These are phyloP conservation scores for Oidium heveae DNA, from an alignment of 2,329 filamentous ascomycete genomes.

Conservation along the genomic window DNA sequence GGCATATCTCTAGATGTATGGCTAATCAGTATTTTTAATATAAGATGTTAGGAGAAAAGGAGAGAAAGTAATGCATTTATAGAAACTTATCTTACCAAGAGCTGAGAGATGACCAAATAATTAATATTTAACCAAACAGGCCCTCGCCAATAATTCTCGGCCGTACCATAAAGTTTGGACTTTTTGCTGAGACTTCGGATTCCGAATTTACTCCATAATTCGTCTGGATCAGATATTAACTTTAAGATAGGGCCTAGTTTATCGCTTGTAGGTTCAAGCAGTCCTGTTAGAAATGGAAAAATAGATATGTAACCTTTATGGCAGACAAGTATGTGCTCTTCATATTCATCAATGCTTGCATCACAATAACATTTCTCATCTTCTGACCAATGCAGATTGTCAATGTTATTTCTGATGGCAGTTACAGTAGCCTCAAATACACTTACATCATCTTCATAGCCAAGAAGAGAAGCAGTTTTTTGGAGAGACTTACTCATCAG, in stretches of 20 bases:
- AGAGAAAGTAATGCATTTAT: neutral
- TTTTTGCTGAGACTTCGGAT: slow-evolving; percentile 69
- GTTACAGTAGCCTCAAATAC: slow-evolving; percentile 47
- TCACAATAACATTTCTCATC: slow-evolving; percentile 71
- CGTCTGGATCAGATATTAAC: slow-evolving; percentile 52
- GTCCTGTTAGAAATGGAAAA: slow-evolving; percentile 72
- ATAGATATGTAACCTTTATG: slow-evolving; percentile 92
- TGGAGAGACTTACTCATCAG: slow-evolving; percentile 74
- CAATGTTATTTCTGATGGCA: slow-evolving; percentile 63
- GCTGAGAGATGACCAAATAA: slow-evolving; percentile 57
- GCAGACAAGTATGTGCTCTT: slow-evolving; percentile 72
- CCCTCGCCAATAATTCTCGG: slow-evolving; percentile 91
- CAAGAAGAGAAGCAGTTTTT: slow-evolving; percentile 54
- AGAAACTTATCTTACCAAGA: slow-evolving; percentile 33
- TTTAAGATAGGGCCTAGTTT: slow-evolving; percentile 52
- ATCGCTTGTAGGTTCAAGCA: slow-evolving; percentile 48
- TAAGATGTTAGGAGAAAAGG: neutral
- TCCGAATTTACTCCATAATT: slow-evolving; percentile 80
- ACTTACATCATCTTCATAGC: slow-evolving; percentile 46
- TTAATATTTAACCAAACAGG: slow-evolving; percentile 95
- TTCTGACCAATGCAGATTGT: slow-evolving; percentile 81
- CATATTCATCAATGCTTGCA: slow-evolving; percentile 81
- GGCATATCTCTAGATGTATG: slow-evolving; percentile 35
- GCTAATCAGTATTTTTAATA: slow-evolving; percentile 2
- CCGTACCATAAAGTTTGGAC: slow-evolving; percentile 64